Percentiles rank a stretch among this genome's conserved stretches.
These are phyloP conservation scores for Meyerozyma carpophila DNA, from an alignment of 1,139 yeast genomes.

Conservation along the genomic window DNA sequence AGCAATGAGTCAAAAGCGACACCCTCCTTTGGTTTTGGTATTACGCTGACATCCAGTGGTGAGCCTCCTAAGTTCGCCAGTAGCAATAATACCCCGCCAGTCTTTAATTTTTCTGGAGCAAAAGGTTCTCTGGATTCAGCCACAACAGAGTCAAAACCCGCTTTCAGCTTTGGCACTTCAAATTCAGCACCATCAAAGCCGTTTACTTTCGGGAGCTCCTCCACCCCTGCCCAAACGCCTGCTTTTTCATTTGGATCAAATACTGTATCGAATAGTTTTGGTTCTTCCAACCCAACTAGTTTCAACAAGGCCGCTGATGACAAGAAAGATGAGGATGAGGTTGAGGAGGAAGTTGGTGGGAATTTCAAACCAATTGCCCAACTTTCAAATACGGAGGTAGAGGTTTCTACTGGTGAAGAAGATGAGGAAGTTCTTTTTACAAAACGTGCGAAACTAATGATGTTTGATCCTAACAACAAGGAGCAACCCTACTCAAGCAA, in stretches of 20 bases:
- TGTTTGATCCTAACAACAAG: conserved; percentile 47
- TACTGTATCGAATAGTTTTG: neutral
- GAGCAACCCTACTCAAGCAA: conserved; percentile 48
- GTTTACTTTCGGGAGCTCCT: conserved; percentile 11
- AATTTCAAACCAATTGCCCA: conserved; percentile 45
- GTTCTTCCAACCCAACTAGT: neutral
- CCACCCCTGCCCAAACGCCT: conserved; percentile 5
- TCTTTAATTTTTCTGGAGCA: neutral
- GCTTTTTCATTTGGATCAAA: conserved; percentile 14
- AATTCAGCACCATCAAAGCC: conserved; percentile 5
- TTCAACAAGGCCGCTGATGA: conserved; percentile 2
- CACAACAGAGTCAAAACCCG: conserved; percentile 13
- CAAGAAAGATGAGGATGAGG: conserved; percentile 30
- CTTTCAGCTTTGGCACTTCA: conserved; percentile 22
- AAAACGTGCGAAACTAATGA: conserved; percentile 69
- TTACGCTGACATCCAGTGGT: neutral
- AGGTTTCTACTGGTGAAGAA: conserved; percentile 77
- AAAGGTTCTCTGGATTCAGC: neutral
- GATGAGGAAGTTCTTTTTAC: conserved; percentile 60
- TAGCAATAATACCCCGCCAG: neutral
- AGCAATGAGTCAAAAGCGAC: neutral
- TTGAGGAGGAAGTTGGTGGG: conserved; percentile 28
- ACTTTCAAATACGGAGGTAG: conserved; percentile 38
- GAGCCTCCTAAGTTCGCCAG: neutral
- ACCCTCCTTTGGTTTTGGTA: neutral